Base-by-base conservation (phyloP, 331 rosid genomes). In the Rosa hybrid region DNA sequence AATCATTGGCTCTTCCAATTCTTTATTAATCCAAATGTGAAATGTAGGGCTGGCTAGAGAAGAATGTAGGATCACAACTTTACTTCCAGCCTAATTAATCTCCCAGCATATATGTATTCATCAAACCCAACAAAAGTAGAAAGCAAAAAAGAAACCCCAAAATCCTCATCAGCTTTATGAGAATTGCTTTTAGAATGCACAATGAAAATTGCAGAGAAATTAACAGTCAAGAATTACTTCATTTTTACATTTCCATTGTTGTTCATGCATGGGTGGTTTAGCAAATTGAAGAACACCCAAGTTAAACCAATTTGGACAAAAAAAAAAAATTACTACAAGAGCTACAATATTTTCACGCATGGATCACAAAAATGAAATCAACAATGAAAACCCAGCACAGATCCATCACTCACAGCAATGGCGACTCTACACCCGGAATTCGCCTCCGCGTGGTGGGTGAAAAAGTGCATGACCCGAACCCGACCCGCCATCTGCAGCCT, bases 311-410 rank as follows among this genome's bases (percentile, higher is more conserved):
- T 11, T 54, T 49, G 11, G 23, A 34, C 39, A 34, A 34, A 34
- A 34, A 34, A 34, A 4, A 14, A 6, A 50, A 45, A 78, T 8
- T 72, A 9, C 23, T 56, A 57, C 17, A 9, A 45, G 1, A 59
- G 30, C 45, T 5, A 64, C 25, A 56, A 21, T 2, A 2, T 63
- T 16, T 23, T 76, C 79, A 60, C 60, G 25, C 34, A 11, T 12
- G 2, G 8, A 34, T 64, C 72, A 48, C 49, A 17, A 41, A 27
- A 51, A n/a, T 4, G 8, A n/a, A 54, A 2, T 0, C 7, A 42
- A 85, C 98, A 95, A 25, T 86, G 92, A 77, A 95, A 91, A 63
- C 97, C 98, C 76, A 95, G 60, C 0, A 95, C 97, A 69, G 97
- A 82, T 79, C 98, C 98, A 64, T 90, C 92, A 54, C 82, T 79